phyloP scores from a whole-genome alignment of 345 rosid species.

The Eucalyptus melliodora region DNA sequence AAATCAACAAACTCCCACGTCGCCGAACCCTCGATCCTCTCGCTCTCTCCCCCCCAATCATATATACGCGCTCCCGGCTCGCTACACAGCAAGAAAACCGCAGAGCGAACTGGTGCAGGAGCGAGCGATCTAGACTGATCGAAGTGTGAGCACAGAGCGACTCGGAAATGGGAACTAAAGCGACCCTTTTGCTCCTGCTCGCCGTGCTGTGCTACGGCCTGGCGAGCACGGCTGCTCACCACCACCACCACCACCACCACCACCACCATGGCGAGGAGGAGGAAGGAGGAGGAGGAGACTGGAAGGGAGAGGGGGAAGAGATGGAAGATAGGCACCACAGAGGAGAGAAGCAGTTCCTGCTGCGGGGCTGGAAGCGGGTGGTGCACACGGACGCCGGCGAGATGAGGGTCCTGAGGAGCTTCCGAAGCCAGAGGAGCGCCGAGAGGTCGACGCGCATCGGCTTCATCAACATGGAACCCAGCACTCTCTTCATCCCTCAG shows the following conservation, averaged over 20 bases:
- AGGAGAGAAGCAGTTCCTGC: constrained; percentile 30
- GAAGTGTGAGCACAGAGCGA: background rate
- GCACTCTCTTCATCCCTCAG: constrained; percentile 68
- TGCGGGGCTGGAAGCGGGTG: constrained; percentile 43
- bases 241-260: background rate
- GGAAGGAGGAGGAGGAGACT: background rate
- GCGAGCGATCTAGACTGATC: background rate
- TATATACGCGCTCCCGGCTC: background rate
- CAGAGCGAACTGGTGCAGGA: background rate
- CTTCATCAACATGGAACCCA: constrained; percentile 82
- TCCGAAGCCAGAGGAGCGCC: constrained; percentile 15
- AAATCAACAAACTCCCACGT: background rate
- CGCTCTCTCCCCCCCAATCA: background rate
- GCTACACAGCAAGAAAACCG: background rate
- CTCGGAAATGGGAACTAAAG: background rate
- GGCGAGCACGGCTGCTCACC: background rate
- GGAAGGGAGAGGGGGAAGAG: background rate
- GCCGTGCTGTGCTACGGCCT: background rate
- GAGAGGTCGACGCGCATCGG: constrained; percentile 68
- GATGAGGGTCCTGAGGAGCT: constrained; percentile 41
- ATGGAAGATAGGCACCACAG: background rate
- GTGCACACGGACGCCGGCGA: constrained; percentile 72
- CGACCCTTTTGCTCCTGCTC: background rate
- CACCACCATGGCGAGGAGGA: background rate
- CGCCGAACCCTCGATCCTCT: background rate